Evolutionary conservation across 75 land plant species (phyloP), one percentile per base, ranked within the genome.

Genomic region (Isoetes taiwanensis): DNA sequence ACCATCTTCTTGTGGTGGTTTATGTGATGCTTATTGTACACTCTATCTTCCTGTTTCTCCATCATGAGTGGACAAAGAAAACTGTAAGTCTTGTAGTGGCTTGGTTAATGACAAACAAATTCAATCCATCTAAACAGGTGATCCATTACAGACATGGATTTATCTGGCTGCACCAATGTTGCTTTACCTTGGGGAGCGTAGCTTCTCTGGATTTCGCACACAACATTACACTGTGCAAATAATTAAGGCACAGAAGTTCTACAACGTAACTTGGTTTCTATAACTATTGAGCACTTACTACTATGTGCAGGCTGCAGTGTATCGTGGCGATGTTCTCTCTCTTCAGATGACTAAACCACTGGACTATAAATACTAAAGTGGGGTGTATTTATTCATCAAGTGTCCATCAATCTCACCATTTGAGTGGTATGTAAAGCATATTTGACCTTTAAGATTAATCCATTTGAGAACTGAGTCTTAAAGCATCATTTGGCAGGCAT

Each of bases 401-500:
- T 91, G 97, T 38, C 95, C 97, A 20, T 72, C 72, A 10, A 77
- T 91, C 30, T 91, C 97, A 32, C 80, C 89, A 27, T 87, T 91
- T 62, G 97, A 91, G 46, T 91, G 97, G 95, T 87, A 70, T 60
- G 41, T 48, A n/a, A n/a, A n/a, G n/a, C n/a, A n/a, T n/a, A n/a
- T n/a, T n/a, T n/a, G n/a, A n/a, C n/a, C n/a, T n/a, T n/a, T n/a
- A n/a, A n/a, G n/a, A n/a, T 37, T 10, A 10, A 37, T 37, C 10
- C 14, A 37, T 37, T 10, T 17, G n/a, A n/a, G n/a, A n/a, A n/a
- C n/a, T n/a, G n/a, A n/a, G n/a, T n/a, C n/a, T n/a, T n/a, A n/a
- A n/a, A n/a, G n/a, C n/a, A 21, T 34, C 34, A 48, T 66, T 28
- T 34, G 5, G 28, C 17, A 61, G 55, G 55, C 64, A 61, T 61